Percentiles rank a stretch among this genome's conserved stretches.
Conservation (phyloP, 306 rosid genomes). For the Dryas drummondii region DNA sequence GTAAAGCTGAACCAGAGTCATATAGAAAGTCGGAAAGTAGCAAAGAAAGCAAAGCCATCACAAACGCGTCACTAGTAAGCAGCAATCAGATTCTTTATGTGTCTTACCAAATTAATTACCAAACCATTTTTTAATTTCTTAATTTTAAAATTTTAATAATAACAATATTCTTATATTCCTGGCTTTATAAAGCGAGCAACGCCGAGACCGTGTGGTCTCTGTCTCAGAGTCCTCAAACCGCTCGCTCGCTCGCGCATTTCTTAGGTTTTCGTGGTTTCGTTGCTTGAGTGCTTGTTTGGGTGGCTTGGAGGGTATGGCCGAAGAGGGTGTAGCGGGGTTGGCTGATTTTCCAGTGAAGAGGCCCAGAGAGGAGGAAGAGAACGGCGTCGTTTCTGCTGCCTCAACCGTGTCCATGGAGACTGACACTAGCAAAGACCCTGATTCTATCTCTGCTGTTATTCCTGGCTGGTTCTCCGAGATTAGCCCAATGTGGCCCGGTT, state of each 20-base stretch:
- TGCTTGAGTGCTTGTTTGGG: not conserved
- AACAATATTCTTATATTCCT: not conserved
- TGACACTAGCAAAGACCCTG: constrained; percentile 34
- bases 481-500: constrained; percentile 99
- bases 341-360: constrained; percentile 60
- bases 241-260: not conserved
- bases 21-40: too few relatives aligned
- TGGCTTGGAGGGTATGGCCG: constrained; percentile 43
- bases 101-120: not conserved
- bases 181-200: constrained; percentile 24
- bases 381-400: constrained; percentile 51
- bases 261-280: constrained; percentile 17
- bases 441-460: constrained; percentile 58
- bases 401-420: constrained; percentile 42
- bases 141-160: not conserved
- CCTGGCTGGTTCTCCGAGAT: constrained; percentile 99
- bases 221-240: not conserved
- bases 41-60: not conserved
- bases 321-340: constrained; percentile 35
- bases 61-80: not conserved
- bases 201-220: constrained; percentile 21
- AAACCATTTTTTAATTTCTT: not conserved
- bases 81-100: not conserved
- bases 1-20: not conserved
- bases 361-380: constrained; percentile 53